Evolutionary conservation across 192 early-diverging fungal species (phyloP).

Genomic region (Jimgerdemannia lactiflua): DNA sequence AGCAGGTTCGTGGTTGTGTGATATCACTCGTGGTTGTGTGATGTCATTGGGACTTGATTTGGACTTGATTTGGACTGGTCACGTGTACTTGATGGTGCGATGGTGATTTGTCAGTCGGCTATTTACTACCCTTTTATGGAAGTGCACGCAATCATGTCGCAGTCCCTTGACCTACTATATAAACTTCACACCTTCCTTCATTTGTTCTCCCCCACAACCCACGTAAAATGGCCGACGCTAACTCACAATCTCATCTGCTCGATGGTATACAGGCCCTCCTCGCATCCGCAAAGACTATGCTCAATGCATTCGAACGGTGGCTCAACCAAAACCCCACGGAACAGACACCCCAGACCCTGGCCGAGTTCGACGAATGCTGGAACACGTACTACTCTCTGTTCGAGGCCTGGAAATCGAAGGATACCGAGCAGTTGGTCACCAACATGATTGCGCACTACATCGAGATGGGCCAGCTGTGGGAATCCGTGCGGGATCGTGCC

Average conservation of each 20-base stretch:
- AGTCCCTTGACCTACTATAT: neutral
- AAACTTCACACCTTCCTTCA: neutral
- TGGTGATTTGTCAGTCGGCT: neutral
- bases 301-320: slow-evolving; percentile 34
- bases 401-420: slow-evolving; percentile 67
- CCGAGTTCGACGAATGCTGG: slow-evolving; percentile 53
- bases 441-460: slow-evolving; percentile 64
- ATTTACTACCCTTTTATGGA: neutral
- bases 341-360: slow-evolving; percentile 8
- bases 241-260: neutral
- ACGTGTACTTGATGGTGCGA: neutral
- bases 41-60: slow-evolving; percentile 9
- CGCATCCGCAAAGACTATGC: slow-evolving; percentile 25
- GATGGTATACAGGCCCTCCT: slow-evolving; percentile 26
- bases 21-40: neutral
- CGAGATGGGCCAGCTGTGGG: slow-evolving; percentile 65
- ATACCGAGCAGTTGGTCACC: slow-evolving; percentile 59
- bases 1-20: slow-evolving; percentile 42
- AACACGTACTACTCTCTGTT: slow-evolving; percentile 60
- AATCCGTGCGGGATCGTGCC: slow-evolving; percentile 54
- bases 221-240: neutral
- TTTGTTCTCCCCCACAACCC: slow-evolving; percentile 3
- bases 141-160: neutral
- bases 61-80: slow-evolving; percentile 3
- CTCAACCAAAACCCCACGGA: slow-evolving; percentile 13